These are phyloP conservation scores for Citrullus mucosospermus DNA, from an alignment of 306 rosid genomes.

Conservation along the genomic window DNA sequence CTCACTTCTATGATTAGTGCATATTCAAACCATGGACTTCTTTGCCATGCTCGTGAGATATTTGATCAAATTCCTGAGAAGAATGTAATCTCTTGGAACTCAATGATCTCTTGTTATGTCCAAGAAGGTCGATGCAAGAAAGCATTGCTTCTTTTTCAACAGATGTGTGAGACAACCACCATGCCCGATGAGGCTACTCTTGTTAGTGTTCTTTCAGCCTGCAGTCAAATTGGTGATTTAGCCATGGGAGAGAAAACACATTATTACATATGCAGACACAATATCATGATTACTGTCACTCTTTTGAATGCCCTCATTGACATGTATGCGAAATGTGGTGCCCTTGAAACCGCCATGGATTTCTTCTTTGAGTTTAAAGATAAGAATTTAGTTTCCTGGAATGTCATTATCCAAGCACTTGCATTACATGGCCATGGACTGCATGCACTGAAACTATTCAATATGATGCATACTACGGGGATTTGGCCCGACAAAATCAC, in stretches of 20 bases:
- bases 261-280: slow-evolving; percentile 19
- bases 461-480: slow-evolving; percentile 36
- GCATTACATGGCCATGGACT: slow-evolving; percentile 59
- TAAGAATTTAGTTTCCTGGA: slow-evolving; percentile 61
- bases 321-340: slow-evolving; percentile 69
- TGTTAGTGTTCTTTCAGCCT: slow-evolving; percentile 45
- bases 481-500: slow-evolving; percentile 55
- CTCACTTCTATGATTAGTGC: slow-evolving; percentile 57
- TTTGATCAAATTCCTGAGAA: slow-evolving; percentile 47
- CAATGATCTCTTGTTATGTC: slow-evolving; percentile 50
- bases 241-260: slow-evolving; percentile 43
- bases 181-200: slow-evolving; percentile 55
- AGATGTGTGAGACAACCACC: slow-evolving; percentile 36
- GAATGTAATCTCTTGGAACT: slow-evolving; percentile 74
- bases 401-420: slow-evolving; percentile 42
- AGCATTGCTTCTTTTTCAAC: slow-evolving; percentile 42
- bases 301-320: slow-evolving; percentile 44
- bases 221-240: slow-evolving; percentile 60
- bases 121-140: slow-evolving; percentile 37
- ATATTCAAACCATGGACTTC: slow-evolving; percentile 39
- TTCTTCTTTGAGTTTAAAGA: slow-evolving; percentile 30
- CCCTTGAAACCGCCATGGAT: slow-evolving; percentile 34
- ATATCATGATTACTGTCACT: slow-evolving; percentile 19
- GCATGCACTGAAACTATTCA: slow-evolving; percentile 38
- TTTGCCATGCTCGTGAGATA: slow-evolving; percentile 24